Percentiles rank a stretch among this genome's conserved stretches.
Evolutionary conservation across 2,329 filamentous ascomycete species (phyloP).

Genomic region (Hymenoscyphus fructigenus): DNA sequence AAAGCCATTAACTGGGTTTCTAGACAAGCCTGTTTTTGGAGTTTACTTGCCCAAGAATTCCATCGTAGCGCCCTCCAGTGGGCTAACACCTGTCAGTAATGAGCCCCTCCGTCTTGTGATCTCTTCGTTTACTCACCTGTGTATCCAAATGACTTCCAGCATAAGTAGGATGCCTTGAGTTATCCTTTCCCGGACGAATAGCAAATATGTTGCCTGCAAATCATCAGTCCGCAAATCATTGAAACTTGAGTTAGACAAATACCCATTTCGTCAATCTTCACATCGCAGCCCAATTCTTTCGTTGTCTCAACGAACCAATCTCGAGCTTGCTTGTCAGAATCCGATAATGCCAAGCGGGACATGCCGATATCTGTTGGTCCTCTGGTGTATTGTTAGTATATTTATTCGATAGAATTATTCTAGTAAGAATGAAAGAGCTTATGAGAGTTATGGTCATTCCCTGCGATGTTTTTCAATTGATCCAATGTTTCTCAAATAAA

Average conservation of each 20-base stretch:
- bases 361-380: slow-evolving; percentile 68
- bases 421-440: too few relatives aligned
- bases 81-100: slow-evolving; percentile 54
- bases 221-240: neutral
- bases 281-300: slow-evolving; percentile 61
- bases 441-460: too few relatives aligned
- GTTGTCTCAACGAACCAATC: slow-evolving; percentile 73
- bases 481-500: too few relatives aligned
- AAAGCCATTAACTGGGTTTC: neutral
- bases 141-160: slow-evolving; percentile 70
- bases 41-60: slow-evolving; percentile 57
- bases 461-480: too few relatives aligned
- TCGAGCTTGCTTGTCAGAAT: slow-evolving; percentile 68
- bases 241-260: neutral
- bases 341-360: slow-evolving; percentile 69
- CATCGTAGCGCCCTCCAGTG: slow-evolving; percentile 69
- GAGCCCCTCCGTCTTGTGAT: slow-evolving; percentile 59
- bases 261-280: slow-evolving; percentile 73
- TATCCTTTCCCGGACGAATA: slow-evolving; percentile 60
- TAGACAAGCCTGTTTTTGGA: neutral
- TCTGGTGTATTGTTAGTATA: slow-evolving; percentile 33
- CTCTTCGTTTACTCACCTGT: slow-evolving; percentile 39
- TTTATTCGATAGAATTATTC: neutral
- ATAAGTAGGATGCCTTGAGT: slow-evolving; percentile 59
- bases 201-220: slow-evolving; percentile 66